A percentile compares a stretch with the other conserved stretches of the same genome.
Conservation (phyloP, 2,329 filamentous ascomycete species). For the Penicillium sp. region DNA sequence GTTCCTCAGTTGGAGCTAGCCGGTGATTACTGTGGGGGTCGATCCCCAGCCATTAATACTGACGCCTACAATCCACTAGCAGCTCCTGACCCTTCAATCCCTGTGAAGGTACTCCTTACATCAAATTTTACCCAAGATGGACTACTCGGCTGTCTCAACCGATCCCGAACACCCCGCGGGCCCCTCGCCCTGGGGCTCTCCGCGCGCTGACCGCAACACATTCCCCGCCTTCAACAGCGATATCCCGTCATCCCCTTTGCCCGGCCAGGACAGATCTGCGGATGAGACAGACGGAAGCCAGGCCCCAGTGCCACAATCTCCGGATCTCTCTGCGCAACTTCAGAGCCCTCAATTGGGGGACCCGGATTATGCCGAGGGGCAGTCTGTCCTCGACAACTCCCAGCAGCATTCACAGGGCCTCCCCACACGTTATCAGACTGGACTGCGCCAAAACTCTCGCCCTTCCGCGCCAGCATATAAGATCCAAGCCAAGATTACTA, state of each 20-base stretch:
- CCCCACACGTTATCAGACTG: conserved; percentile 52
- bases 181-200: conserved; percentile 65
- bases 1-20: conserved; percentile 10
- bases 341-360: conserved; percentile 43
- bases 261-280: conserved; percentile 37
- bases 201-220: conserved; percentile 50
- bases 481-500: conserved; percentile 92
- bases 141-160: conserved; percentile 62
- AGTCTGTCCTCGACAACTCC: conserved; percentile 31
- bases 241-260: conserved; percentile 43
- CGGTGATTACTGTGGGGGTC: conserved; percentile 20
- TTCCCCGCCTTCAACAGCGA: conserved; percentile 38
- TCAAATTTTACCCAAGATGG: conserved; percentile 51
- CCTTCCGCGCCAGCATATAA: conserved; percentile 70
- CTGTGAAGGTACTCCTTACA: conserved; percentile 19
- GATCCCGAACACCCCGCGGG: conserved; percentile 61
- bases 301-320: conserved; percentile 38
- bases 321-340: conserved; percentile 45
- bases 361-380: conserved; percentile 38
- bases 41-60: conserved; percentile 23
- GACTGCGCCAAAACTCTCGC: conserved; percentile 36
- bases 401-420: conserved; percentile 41
- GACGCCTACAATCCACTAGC: conserved; percentile 24
- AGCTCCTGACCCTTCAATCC: conserved; percentile 17
- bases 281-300: conserved; percentile 27